Evolutionary conservation across 768 basidiomycete species (phyloP).

Genomic region (Podaxis sp.): DNA sequence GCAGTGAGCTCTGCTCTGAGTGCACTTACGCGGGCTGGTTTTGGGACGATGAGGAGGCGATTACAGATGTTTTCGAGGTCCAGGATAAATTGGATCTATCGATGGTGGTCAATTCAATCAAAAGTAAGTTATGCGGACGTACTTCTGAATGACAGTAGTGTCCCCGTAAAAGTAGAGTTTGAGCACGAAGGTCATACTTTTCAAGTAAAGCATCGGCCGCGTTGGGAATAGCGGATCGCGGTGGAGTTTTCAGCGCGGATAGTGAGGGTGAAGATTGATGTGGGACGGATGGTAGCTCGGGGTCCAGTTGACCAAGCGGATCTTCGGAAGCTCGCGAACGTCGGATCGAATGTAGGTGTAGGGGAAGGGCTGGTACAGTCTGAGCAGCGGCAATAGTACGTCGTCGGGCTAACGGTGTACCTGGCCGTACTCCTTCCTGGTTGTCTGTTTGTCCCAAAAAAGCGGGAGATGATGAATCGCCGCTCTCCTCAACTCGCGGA

Average conservation of each 20-base stretch:
- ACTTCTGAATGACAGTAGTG: constrained; percentile 91
- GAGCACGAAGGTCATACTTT: constrained; percentile 66
- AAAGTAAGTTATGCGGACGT: constrained; percentile 24
- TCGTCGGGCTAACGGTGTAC: constrained; percentile 34
- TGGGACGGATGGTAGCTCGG: constrained; percentile 38
- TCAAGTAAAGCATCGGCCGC: constrained; percentile 59
- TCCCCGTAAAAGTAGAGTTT: constrained; percentile 72
- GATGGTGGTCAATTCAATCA: constrained; percentile 17
- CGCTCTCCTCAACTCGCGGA: constrained; percentile 30
- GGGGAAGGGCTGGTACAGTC: constrained; percentile 71
- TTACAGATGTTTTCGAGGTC: constrained; percentile 92
- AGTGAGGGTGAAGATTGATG: constrained; percentile 77
- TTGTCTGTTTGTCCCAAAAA: constrained; percentile 10
- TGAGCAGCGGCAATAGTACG: constrained; percentile 64
- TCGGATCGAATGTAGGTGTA: constrained; percentile 54
- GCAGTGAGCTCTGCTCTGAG: constrained; percentile 93
- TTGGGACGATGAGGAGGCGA: constrained; percentile 86
- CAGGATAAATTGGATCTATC: constrained; percentile 81
- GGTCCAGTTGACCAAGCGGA: constrained; percentile 70
- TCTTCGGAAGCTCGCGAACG: constrained; percentile 67
- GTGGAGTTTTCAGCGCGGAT: constrained; percentile 43
- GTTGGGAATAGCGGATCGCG: constrained; percentile 43
- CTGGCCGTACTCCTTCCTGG: constrained; percentile 18
- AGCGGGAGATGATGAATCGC: constrained; percentile 16
- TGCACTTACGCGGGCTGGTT: constrained; percentile 94